A percentile compares a stretch with the other conserved stretches of the same genome.
Evolutionary conservation across 2,329 filamentous ascomycete genomes (phyloP).

Genomic region (Phialemoniopsis sp.): DNA sequence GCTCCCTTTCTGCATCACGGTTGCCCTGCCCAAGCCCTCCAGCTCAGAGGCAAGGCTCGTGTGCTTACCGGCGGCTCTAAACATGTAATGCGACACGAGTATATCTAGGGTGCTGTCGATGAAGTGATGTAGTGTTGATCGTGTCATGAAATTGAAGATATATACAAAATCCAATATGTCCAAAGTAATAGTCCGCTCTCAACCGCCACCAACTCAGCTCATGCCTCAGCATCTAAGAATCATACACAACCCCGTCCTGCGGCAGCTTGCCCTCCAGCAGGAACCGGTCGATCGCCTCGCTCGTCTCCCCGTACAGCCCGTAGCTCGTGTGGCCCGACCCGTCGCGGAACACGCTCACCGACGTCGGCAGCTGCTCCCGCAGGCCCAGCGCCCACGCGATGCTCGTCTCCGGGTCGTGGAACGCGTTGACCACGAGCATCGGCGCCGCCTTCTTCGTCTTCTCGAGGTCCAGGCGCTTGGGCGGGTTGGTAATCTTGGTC

Average conservation of each 20-base stretch:
- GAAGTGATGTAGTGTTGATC: too few relatives aligned
- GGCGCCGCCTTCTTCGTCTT: constrained; percentile 11
- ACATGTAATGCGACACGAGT: too few relatives aligned
- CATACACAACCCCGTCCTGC: constrained; percentile 1
- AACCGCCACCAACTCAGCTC: neutral
- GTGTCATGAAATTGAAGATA: too few relatives aligned
- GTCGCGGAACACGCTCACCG: constrained; percentile 30
- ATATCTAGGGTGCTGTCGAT: too few relatives aligned
- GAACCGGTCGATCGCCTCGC: constrained; percentile 22
- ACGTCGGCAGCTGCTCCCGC: constrained; percentile 23
- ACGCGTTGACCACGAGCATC: constrained; percentile 31
- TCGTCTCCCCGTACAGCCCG: constrained; percentile 21
- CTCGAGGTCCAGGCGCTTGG: constrained; percentile 15
- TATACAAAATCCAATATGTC: too few relatives aligned
- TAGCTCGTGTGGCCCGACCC: constrained; percentile 34
- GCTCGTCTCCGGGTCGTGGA: constrained; percentile 32
- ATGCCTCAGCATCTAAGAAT: neutral
- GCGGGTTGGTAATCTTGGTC: constrained; percentile 25
- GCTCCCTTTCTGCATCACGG: too few relatives aligned
- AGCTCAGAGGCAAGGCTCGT: too few relatives aligned
- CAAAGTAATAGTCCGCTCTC: too few relatives aligned
- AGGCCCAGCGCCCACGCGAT: constrained; percentile 29
- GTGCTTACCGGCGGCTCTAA: too few relatives aligned
- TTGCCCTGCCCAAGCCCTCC: too few relatives aligned
- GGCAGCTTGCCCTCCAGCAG: constrained; percentile 26